These are phyloP conservation scores for Suillus subluteus DNA, from an alignment of 768 basidiomycete genomes.

Conservation along the genomic window DNA sequence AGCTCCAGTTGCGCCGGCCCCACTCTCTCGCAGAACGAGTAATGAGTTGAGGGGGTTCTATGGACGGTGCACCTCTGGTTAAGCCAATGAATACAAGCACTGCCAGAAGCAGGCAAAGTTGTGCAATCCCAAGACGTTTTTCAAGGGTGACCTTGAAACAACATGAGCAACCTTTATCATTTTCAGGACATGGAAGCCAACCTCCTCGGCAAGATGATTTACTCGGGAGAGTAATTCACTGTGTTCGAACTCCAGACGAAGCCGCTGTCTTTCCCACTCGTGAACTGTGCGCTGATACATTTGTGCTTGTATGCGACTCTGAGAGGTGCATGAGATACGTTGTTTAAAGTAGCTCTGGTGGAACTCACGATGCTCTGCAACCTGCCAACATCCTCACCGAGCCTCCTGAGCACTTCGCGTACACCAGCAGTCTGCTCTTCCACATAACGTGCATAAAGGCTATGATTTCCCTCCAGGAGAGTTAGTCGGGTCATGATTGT, in stretches of 20 bases:
- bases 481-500: conserved; percentile 94
- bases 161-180: conserved; percentile 6
- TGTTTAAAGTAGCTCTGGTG: not conserved
- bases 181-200: conserved; percentile 31
- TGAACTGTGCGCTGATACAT: conserved; percentile 62
- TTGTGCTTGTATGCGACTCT: conserved; percentile 76
- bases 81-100: conserved; percentile 87
- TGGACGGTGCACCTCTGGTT: conserved; percentile 60
- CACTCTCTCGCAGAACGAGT: conserved; percentile 49
- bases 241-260: conserved; percentile 71
- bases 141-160: conserved; percentile 73
- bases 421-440: conserved; percentile 86
- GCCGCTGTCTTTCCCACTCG: conserved; percentile 72
- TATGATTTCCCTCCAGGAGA: conserved; percentile 85
- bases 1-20: conserved; percentile 57
- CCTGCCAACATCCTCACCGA: conserved; percentile 80
- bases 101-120: conserved; percentile 80
- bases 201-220: conserved; percentile 81
- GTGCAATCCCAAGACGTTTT: conserved; percentile 87
- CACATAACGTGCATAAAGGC: conserved; percentile 81
- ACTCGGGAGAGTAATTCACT: conserved; percentile 69
- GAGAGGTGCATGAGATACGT: conserved; percentile 1
- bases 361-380: conserved; percentile 72
- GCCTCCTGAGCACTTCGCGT: conserved; percentile 69
- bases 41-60: conserved; percentile 35